Evolutionary conservation across 1,284 basidiomycete species (phyloP), one percentile per base, ranked within the genome.

Genomic region (Ustilago bromivora): DNA sequence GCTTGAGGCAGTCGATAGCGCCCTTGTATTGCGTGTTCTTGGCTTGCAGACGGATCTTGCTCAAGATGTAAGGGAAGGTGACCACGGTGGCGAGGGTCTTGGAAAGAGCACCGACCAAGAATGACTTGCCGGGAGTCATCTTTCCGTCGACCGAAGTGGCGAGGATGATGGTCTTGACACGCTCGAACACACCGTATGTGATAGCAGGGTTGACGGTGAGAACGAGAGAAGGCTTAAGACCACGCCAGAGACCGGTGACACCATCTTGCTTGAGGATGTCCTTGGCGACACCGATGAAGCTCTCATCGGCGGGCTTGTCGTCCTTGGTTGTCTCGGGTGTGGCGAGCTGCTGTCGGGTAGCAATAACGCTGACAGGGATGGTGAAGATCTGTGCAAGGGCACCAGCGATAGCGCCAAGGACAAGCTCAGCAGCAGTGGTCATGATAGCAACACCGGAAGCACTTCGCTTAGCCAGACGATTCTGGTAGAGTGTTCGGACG

Each of bases 371-470:
- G 23, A 99, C 96, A 34, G 97, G 97, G 82, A 99, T 98, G 34
- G 97, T 99, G 88, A 98, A 99, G 76, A 99, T 92, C 87, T 99
- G 97, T 6, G 96, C 96, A 43, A 99, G 90, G 0, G 92, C 96
- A 17, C 96, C 97, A 0, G 97, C 96, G 8, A 94, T 84, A 0
- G 97, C 97, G 31, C 97, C 96, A 19, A 99, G 89, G 11, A 92
- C 86, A 9, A 99, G 90, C 76, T 86, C 84, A 10, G 80, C 76
- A 13, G 81, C 81, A 12, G 83, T 84, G 57, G 60, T 77, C 57
- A 85, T 71, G 38, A 76, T 52, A 10, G 70, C 76, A 6, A 77
- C 63, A 28, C 70, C 77, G 8, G 67, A 63, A 0, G 77, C 66
- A n/a, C 70, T 66, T 11, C 65, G 62, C 57, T 72, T 78, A 36